Evolutionary conservation across 352 stramenopile genomes (phyloP).

Genomic region (Phytophthora ohioensis): DNA sequence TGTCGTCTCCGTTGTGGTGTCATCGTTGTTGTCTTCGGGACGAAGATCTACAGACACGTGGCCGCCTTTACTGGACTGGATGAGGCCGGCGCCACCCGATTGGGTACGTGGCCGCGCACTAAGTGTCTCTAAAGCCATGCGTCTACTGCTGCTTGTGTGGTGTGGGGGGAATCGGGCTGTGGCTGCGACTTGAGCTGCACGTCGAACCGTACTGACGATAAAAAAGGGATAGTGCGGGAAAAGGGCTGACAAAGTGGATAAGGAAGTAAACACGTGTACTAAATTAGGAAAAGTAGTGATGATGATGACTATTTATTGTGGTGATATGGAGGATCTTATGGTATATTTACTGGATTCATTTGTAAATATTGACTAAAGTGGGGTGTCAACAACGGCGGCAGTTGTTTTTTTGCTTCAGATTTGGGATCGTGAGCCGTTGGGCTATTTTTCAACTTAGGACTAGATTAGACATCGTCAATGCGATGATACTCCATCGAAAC

Average conservation of each 20-base stretch:
- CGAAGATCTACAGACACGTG: conserved; percentile 37
- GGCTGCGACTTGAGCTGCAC: conserved; percentile 11
- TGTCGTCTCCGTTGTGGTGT: conserved; percentile 31
- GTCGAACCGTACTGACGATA: conserved; percentile 14
- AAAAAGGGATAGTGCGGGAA: conserved; percentile 35
- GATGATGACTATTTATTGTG: neutral
- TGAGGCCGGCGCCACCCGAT: conserved; percentile 20
- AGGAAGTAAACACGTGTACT: neutral
- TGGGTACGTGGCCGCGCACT: conserved; percentile 30
- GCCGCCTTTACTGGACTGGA: conserved; percentile 22
- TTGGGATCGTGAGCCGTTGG: conserved; percentile 23
- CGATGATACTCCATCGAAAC: conserved; percentile 29
- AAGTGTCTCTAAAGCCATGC: conserved; percentile 34
- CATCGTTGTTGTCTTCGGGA: conserved; percentile 25
- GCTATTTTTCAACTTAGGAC: neutral
- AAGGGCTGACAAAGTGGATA: neutral
- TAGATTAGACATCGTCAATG: conserved; percentile 15
- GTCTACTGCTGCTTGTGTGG: conserved; percentile 10
- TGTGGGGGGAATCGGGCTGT: conserved; percentile 12
- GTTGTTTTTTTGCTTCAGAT: conserved; percentile 4
- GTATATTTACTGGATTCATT: neutral
- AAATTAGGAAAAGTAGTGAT: neutral
- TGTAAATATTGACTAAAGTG: conserved; percentile 15
- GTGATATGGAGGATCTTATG: neutral
- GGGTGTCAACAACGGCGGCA: conserved; percentile 9